A percentile compares a stretch with the other conserved stretches of the same genome.
These are phyloP conservation scores for Neonectria neomacrospora DNA, from an alignment of 2,329 filamentous ascomycete species.

Conservation along the genomic window DNA sequence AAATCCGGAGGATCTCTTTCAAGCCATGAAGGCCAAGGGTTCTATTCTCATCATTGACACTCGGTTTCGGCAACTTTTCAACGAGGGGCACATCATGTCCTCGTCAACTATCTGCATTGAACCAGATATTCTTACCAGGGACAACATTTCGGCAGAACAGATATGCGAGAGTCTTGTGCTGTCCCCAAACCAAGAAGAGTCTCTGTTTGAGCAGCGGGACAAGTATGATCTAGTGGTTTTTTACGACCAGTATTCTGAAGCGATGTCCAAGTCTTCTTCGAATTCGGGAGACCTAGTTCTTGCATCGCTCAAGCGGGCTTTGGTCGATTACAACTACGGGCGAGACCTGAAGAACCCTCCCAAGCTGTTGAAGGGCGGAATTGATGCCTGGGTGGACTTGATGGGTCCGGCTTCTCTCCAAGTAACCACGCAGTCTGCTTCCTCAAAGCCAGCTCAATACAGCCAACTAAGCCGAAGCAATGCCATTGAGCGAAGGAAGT, in stretches of 20 bases:
- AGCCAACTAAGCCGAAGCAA: slow-evolving; percentile 48
- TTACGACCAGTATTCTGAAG: slow-evolving; percentile 78
- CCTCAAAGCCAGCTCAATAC: slow-evolving; percentile 25
- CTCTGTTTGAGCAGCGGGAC: slow-evolving; percentile 76
- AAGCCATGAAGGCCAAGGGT: slow-evolving; percentile 68
- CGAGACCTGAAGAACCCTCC: slow-evolving; percentile 79
- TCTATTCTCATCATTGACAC: slow-evolving; percentile 89
- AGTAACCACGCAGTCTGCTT: slow-evolving; percentile 52
- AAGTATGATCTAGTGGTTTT: slow-evolving; percentile 90
- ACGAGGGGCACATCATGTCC: slow-evolving; percentile 88
- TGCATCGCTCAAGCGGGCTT: slow-evolving; percentile 78
- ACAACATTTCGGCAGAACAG: slow-evolving; percentile 71
- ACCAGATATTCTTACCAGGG: slow-evolving; percentile 75
- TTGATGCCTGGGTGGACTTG: slow-evolving; percentile 89
- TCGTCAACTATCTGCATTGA: slow-evolving; percentile 91
- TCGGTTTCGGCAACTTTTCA: slow-evolving; percentile 80
- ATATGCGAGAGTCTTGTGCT: slow-evolving; percentile 76
- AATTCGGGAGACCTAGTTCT: slow-evolving; percentile 65
- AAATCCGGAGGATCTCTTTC: slow-evolving; percentile 74
- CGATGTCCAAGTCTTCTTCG: slow-evolving; percentile 54
- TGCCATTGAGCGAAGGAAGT: slow-evolving; percentile 51
- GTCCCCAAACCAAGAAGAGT: slow-evolving; percentile 78
- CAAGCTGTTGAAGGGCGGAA: slow-evolving; percentile 81
- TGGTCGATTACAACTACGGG: slow-evolving; percentile 85
- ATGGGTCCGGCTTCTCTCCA: slow-evolving; percentile 75